Conservation (phyloP, 75 land plant genomes). For the Pinus albicaulis region DNA sequence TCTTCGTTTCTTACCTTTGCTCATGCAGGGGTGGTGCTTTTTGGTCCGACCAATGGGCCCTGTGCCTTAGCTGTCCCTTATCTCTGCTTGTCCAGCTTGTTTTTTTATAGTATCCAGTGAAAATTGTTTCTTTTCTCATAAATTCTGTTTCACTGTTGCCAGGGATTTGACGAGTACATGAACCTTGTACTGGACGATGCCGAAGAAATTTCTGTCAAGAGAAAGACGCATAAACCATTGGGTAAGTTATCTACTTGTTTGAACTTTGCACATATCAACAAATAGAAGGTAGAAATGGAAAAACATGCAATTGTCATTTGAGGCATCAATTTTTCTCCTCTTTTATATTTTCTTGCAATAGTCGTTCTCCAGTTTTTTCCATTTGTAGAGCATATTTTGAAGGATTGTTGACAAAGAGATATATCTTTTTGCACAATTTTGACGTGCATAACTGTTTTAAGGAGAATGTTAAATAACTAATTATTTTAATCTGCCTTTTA, state of each 20-base stretch:
- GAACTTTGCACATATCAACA: no score
- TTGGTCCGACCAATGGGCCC: no score
- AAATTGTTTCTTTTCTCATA: background rate
- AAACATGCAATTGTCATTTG: background rate
- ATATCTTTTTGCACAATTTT: no score
- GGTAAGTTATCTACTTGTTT: slow-evolving; percentile 23
- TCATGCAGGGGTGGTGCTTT: no score
- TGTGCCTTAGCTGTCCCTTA: no score
- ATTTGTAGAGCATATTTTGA: background rate
- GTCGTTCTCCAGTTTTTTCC: background rate
- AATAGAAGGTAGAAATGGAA: background rate
- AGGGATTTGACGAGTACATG: slow-evolving; percentile 99
- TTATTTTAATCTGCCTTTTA: slow-evolving; percentile 14
- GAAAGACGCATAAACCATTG: slow-evolving; percentile 66
- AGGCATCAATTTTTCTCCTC: background rate
- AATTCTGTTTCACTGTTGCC: background rate
- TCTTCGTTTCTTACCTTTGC: no score
- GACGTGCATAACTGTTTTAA: background rate
- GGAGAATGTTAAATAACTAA: background rate
- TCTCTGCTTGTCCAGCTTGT: background rate
- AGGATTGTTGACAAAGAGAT: no score
- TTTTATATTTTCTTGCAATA: background rate
- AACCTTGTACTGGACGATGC: slow-evolving; percentile 95
- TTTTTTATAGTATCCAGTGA: background rate
- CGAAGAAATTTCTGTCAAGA: slow-evolving; percentile 85